phyloP scores from a whole-genome alignment of 2,329 filamentous ascomycete species.

The Penicillium sp. region DNA sequence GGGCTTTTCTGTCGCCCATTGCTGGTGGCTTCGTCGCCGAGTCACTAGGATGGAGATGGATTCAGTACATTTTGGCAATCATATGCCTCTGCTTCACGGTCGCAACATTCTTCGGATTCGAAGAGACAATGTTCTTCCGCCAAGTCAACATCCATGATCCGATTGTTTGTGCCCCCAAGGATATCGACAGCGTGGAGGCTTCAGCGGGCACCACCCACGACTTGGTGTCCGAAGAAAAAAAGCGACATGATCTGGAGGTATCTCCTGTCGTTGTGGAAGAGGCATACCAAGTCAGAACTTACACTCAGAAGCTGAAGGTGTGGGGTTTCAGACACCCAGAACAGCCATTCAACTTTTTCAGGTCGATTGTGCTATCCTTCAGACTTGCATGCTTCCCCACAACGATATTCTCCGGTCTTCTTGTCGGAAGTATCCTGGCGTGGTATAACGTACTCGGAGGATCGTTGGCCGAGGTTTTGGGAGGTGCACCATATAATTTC shows the following conservation, averaged over 20 bases:
- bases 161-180: conserved; percentile 1
- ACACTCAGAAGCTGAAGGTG: conserved; percentile 20
- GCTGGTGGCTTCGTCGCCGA: conserved; percentile 55
- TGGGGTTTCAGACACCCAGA: conserved; percentile 18
- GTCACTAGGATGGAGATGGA: conserved; percentile 54
- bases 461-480: conserved; percentile 25
- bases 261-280: neutral
- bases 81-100: conserved; percentile 52
- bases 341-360: conserved; percentile 18
- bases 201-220: neutral
- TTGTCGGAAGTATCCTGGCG: conserved; percentile 21
- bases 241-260: neutral
- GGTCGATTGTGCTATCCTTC: conserved; percentile 15
- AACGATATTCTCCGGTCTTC: conserved; percentile 22
- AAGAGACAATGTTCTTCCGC: conserved; percentile 18
- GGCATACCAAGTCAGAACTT: conserved; percentile 12
- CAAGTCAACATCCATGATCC: conserved; percentile 4
- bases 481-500: conserved; percentile 26
- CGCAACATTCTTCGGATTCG: conserved; percentile 53
- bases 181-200: neutral
- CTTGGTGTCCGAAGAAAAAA: neutral
- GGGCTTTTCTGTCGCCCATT: conserved; percentile 52
- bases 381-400: conserved; percentile 17
- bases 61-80: conserved; percentile 58
- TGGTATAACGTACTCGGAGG: conserved; percentile 32